phyloP scores from a whole-genome alignment of 352 stramenopile genomes.

The Phytopythium sindhum region DNA sequence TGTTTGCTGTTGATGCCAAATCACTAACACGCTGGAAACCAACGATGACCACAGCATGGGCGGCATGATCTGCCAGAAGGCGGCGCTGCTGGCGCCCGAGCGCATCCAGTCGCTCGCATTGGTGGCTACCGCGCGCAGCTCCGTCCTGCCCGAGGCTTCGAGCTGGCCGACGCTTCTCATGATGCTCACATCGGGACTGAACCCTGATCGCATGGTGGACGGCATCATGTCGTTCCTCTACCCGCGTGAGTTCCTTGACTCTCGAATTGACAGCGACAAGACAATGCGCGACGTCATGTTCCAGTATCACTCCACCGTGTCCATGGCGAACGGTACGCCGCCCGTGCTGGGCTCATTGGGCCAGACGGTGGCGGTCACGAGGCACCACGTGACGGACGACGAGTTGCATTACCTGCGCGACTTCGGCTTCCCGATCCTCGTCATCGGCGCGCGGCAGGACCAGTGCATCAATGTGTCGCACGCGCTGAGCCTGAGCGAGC shows the following conservation, averaged over 20 bases:
- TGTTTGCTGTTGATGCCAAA: no score
- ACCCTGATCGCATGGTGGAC: constrained; percentile 29
- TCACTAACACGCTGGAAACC: no score
- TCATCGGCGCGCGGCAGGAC: constrained; percentile 30
- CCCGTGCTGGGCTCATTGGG: constrained; percentile 16
- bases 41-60: constrained; percentile 13
- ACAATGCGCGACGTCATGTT: constrained; percentile 38
- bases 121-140: constrained; percentile 25
- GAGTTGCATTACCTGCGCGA: constrained; percentile 32
- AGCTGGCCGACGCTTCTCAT: constrained; percentile 24
- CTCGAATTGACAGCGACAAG: constrained; percentile 19
- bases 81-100: constrained; percentile 17
- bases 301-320: constrained; percentile 27
- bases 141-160: constrained; percentile 11
- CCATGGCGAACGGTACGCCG: constrained; percentile 12
- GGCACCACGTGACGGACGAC: constrained; percentile 27
- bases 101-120: constrained; percentile 28
- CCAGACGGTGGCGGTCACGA: constrained; percentile 22
- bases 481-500: constrained; percentile 21
- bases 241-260: constrained; percentile 31
- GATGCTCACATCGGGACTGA: constrained; percentile 23
- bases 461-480: constrained; percentile 27
- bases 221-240: constrained; percentile 50
- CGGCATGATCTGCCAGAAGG: constrained; percentile 36
- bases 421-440: constrained; percentile 34